These are phyloP conservation scores for Angomonas deanei DNA, from an alignment of 208 protist species.

Conservation along the genomic window DNA sequence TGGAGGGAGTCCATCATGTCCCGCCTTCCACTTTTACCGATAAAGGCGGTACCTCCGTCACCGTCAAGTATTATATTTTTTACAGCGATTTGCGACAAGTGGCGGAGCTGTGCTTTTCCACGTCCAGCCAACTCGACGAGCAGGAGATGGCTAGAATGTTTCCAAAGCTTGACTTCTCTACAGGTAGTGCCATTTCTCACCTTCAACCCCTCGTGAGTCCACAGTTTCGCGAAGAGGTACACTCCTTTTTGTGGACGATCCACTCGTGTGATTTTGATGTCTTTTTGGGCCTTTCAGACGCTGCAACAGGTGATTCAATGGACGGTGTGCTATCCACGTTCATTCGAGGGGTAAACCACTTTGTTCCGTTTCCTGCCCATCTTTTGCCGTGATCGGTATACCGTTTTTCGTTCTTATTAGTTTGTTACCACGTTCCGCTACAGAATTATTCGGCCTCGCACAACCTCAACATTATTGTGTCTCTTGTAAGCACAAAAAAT, in stretches of 20 bases:
- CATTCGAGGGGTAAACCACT: conserved; percentile 22
- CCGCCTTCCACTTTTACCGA: neutral
- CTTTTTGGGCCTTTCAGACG: conserved; percentile 19
- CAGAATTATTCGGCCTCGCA: too few relatives aligned
- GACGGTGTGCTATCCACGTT: too few relatives aligned
- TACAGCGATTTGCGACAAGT: conserved; percentile 11
- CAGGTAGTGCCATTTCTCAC: neutral
- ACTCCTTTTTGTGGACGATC: conserved; percentile 37
- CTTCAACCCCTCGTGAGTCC: conserved; percentile 20
- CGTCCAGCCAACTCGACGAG: conserved; percentile 8
- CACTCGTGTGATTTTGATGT: conserved; percentile 55
- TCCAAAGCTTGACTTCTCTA: conserved; percentile 2
- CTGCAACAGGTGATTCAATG: conserved; percentile 21
- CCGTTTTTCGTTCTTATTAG: neutral
- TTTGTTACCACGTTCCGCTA: too few relatives aligned
- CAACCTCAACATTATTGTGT: too few relatives aligned
- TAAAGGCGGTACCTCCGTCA: neutral
- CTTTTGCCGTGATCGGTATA: neutral
- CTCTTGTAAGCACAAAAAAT: too few relatives aligned
- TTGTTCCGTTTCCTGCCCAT: conserved; percentile 17
- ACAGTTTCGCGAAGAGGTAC: conserved; percentile 37
- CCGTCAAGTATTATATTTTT: conserved; percentile 12
- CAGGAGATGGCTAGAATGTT: conserved; percentile 18
- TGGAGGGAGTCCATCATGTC: conserved; percentile 2
- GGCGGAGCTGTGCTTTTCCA: conserved; percentile 43